Base-by-base conservation (phyloP, 169 alveolate genomes). In the Eimeria praecox region DNA sequence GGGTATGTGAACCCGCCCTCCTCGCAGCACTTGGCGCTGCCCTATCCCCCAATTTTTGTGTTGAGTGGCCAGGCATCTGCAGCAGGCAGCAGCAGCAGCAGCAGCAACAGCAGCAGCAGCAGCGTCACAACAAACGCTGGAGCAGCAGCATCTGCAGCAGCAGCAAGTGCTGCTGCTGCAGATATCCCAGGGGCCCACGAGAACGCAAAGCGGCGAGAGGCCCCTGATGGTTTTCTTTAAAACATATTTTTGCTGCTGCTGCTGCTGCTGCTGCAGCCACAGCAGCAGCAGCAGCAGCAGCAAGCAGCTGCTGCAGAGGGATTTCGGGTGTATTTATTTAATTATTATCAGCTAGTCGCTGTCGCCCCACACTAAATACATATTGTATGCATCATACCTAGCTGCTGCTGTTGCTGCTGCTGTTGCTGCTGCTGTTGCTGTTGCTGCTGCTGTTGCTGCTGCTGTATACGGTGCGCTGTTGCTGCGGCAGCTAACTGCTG, bases 21-120 rank as follows among this genome's bases (percentile, higher is more conserved):
- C 8, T 38, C 87, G 87, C 87, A 77, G 87, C 87, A 40, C 59
- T 35, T 77, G 87, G 87, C 87, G 33, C 62, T 35, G 87, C 56
- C 87, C 33, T 77, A 10, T 44, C 87, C 87, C 52, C 87, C 46
- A 22, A 30, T 69, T 69, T 69, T 69, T 69, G 44, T 69, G 80
- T 69, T 30, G 4, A 35, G 80, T 35, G 10, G 44, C 80, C 80
- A 69, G 44, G 80, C 30, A 35, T 35, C 80, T 35, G 80, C 80
- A 69, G 80, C 80, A 69, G 27, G 66, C 66, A 56, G 66, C 66
- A 56, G 66, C 66, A 56, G 66, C 66, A 56, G 66, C 66, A 56
- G 66, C 66, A 56, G 66, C 66, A 56, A 27, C 66, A 20, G 66
- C 66, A 52, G 59, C 59, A 52, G 59, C 59, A 52, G 14, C 59